phyloP scores from a whole-genome alignment of 192 early-diverging fungal species.

The Rhizoclosmatium globosum region DNA sequence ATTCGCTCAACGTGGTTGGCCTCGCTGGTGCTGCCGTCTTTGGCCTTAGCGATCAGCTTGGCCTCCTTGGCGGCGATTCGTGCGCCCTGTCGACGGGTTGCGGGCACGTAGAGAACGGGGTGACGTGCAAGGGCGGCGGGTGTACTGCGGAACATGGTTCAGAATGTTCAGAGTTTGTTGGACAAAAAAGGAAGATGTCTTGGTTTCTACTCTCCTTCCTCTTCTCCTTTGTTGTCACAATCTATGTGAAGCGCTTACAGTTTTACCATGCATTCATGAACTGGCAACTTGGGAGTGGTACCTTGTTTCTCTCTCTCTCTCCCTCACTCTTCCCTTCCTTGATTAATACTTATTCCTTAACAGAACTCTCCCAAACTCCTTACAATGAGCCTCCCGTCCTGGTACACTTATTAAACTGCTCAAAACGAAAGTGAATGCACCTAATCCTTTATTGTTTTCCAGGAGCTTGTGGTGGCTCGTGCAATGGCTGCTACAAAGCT shows the following conservation, averaged over 20 bases:
- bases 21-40: neutral
- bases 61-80: constrained; percentile 1
- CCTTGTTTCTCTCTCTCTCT: neutral
- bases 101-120: constrained; percentile 14
- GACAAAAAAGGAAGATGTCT: no score
- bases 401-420: neutral
- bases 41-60: neutral
- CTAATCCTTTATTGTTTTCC: neutral
- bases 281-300: constrained; percentile 4
- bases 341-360: neutral
- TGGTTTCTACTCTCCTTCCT: neutral
- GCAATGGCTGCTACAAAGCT: constrained; percentile 26
- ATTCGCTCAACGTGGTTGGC: neutral
- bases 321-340: neutral
- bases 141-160: neutral
- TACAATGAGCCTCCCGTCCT: constrained; percentile 7
- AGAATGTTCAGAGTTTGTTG: neutral
- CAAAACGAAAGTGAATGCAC: neutral
- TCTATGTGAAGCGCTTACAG: neutral
- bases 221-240: neutral
- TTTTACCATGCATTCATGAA: neutral
- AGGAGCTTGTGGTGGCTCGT: constrained; percentile 27
- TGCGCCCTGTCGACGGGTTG: constrained; percentile 15
- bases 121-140: neutral
- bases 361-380: constrained; percentile 26